phyloP scores from a whole-genome alignment of 129 eudicot genomes.

The Solidago caesia region DNA sequence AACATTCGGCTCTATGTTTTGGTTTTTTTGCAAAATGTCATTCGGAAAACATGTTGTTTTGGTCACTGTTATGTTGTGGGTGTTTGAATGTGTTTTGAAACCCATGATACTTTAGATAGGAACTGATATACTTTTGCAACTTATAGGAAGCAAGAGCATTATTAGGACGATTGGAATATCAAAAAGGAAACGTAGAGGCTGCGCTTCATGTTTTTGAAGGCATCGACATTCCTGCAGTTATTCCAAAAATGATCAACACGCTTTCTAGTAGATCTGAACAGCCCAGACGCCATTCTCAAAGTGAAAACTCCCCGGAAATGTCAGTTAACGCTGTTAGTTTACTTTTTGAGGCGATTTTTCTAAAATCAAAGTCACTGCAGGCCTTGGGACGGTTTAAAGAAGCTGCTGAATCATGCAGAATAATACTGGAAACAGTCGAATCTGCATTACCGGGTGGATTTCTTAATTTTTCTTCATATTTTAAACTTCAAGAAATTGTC shows the following conservation, averaged over 20 bases:
- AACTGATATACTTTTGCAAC: conserved; percentile 27
- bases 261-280: conserved; percentile 57
- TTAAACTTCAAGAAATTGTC: conserved; percentile 65
- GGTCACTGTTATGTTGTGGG: not conserved
- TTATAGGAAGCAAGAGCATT: conserved; percentile 89
- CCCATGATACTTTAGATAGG: conserved; percentile 10
- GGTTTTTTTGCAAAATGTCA: not conserved
- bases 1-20: not conserved
- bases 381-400: conserved; percentile 65
- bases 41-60: not conserved
- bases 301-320: conserved; percentile 64
- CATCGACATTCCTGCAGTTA: conserved; percentile 72
- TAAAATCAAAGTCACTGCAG: conserved; percentile 74
- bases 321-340: conserved; percentile 85
- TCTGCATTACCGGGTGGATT: conserved; percentile 78
- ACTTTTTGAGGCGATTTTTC: conserved; percentile 84
- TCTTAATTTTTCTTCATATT: conserved; percentile 50
- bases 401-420: conserved; percentile 87
- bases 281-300: conserved; percentile 68
- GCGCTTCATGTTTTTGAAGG: conserved; percentile 95
- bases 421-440: conserved; percentile 77
- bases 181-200: conserved; percentile 82
- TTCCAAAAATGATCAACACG: conserved; percentile 58
- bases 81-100: not conserved
- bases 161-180: conserved; percentile 89